Conservation (phyloP, 2,329 filamentous ascomycete genomes). For the Venturia carpophila region DNA sequence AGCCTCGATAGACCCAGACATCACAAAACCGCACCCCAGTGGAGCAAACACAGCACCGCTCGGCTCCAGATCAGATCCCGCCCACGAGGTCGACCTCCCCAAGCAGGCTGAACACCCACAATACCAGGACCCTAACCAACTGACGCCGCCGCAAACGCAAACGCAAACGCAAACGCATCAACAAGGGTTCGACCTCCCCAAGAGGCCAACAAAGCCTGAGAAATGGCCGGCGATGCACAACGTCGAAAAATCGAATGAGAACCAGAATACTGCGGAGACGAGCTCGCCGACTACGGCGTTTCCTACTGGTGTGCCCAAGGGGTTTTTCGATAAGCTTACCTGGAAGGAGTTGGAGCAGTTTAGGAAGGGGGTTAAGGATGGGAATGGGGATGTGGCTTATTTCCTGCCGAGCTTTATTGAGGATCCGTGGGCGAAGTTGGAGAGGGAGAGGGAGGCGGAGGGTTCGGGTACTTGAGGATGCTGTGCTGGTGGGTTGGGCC, state of each 20-base stretch:
- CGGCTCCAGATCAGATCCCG: not conserved
- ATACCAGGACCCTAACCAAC: not conserved
- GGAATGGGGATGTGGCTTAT: constrained; percentile 57
- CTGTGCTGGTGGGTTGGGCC: not conserved
- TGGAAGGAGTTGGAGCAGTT: constrained; percentile 30
- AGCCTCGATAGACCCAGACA: not conserved
- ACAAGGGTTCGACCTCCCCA: not conserved
- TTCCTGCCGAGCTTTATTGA: constrained; percentile 62
- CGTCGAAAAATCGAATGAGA: constrained; percentile 1
- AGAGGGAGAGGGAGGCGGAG: constrained; percentile 14
- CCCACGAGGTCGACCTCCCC: not conserved
- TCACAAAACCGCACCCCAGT: constrained; percentile 1
- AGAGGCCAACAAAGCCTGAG: not conserved
- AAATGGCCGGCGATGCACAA: not conserved
- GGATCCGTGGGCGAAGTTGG: constrained; percentile 56
- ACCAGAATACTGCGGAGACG: not conserved
- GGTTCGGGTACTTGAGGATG: not conserved
- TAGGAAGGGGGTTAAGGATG: constrained; percentile 36
- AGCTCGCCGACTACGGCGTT: constrained; percentile 11
- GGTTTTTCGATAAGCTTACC: constrained; percentile 16
- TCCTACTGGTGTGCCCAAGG: not conserved
- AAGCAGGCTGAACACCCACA: not conserved
- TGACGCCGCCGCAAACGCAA: not conserved
- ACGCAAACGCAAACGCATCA: not conserved
- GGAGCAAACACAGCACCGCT: constrained; percentile 11